Evolutionary conservation across 192 early-diverging fungal genomes (phyloP), one percentile per base, ranked within the genome.

Genomic region (Chytriomyces sp.): DNA sequence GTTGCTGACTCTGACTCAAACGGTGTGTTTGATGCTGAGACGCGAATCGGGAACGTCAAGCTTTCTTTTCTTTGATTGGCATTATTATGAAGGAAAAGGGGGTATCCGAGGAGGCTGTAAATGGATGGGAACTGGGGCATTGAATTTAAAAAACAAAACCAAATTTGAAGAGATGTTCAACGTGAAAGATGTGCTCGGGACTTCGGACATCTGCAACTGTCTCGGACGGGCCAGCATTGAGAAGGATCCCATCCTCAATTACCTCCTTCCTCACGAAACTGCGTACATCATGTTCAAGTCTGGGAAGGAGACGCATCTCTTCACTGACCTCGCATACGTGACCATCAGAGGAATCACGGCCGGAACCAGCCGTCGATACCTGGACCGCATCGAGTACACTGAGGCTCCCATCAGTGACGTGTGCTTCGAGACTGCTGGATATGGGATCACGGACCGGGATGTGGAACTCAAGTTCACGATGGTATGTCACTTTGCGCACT

Each of bases 391-490:
- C 7, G 67, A 68, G 67, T 68, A 68, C 67, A 20, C 10, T 1
- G 67, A 68, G 24, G 9, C 10, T 9, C 9, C 46, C 18, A 68
- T 68, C 46, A 20, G 43, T 5, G 46, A 68, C 24, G 67, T 68
- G 10, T 26, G 67, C 24, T 68, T 68, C 67, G 67, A 68, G 45
- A 68, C 67, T 28, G 67, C 67, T 46, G 67, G 67, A 28, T 13
- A 13, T 2, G 67, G 67, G 10, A 16, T 68, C 16, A 68, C 67
- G 10, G 67, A 26, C 43, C 67, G 67, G 13, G 67, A 68, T 26
- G 67, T 68, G 10, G 67, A 20, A 8, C 24, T 68, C 67, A 20
- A 10, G 10, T 68, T 68, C 47, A 11, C 10, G 16, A 68, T 26
- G 11, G 35, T 16, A 4, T 16, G 67, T 26, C 16, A 26, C 46